Conservation (phyloP, 768 basidiomycete genomes). For the Amanita exitialis region DNA sequence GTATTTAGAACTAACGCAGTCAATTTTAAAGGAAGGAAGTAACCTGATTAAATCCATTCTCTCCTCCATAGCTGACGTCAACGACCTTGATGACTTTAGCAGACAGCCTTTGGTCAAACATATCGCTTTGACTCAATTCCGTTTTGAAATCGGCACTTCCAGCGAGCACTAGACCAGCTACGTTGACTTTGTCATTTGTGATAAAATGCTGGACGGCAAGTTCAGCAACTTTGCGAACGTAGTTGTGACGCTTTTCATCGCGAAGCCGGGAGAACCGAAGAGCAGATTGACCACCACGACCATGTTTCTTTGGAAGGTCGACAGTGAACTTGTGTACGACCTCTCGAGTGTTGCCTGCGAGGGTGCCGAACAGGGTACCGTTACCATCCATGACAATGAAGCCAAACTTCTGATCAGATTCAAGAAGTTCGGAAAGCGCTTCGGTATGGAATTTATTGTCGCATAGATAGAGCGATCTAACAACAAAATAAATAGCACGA, state of each 20-base stretch:
- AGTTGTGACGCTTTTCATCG: slow-evolving; percentile 99
- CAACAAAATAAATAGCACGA: slow-evolving; percentile 4
- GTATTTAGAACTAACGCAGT: not conserved
- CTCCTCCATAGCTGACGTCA: slow-evolving; percentile 97
- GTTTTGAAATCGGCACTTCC: slow-evolving; percentile 99
- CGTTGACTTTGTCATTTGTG: slow-evolving; percentile 96
- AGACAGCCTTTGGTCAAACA: slow-evolving; percentile 84
- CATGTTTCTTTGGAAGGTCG: slow-evolving; percentile 98
- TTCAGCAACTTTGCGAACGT: slow-evolving; percentile 98
- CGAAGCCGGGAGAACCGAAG: slow-evolving; percentile 99
- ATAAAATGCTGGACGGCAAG: slow-evolving; percentile 96
- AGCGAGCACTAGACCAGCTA: slow-evolving; percentile 90
- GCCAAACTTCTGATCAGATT: slow-evolving; percentile 95
- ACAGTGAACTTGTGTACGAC: slow-evolving; percentile 98
- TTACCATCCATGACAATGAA: slow-evolving; percentile 99
- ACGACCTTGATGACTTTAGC: slow-evolving; percentile 97
- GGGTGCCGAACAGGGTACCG: slow-evolving; percentile 90
- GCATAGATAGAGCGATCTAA: slow-evolving; percentile 92
- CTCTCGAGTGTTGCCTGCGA: slow-evolving; percentile 95
- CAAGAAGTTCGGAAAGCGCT: slow-evolving; percentile 90
- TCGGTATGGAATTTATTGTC: slow-evolving; percentile 99
- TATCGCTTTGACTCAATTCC: slow-evolving; percentile 89
- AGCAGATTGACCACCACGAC: slow-evolving; percentile 99
- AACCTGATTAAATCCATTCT: slow-evolving; percentile 99
- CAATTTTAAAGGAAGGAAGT: slow-evolving; percentile 11